Percentiles rank a stretch among this genome's conserved stretches.
Conservation (phyloP, 441 rosid genomes). For the Populus trichocarpa region DNA sequence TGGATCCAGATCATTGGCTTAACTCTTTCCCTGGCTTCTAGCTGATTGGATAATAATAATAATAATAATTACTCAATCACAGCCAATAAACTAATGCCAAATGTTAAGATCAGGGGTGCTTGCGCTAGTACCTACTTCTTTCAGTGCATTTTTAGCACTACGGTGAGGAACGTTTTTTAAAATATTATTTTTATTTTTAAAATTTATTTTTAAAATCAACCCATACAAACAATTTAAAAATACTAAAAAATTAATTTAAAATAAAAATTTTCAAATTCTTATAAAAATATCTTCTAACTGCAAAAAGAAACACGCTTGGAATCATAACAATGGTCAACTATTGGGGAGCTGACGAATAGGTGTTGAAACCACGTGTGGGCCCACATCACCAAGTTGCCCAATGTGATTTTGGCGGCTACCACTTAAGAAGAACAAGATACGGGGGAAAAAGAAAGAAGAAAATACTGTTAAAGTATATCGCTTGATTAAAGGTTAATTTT, state of each 20-base stretch:
- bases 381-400: conserved; percentile 11
- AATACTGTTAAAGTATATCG: background rate
- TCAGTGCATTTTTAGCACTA: too few relatives aligned
- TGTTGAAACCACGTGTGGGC: conserved; percentile 31
- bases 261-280: too few relatives aligned
- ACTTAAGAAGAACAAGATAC: background rate
- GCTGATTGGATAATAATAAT: background rate
- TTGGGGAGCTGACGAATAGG: conserved; percentile 50
- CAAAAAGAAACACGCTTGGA: too few relatives aligned
- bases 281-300: too few relatives aligned
- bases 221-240: too few relatives aligned
- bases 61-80: too few relatives aligned
- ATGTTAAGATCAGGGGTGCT: conserved; percentile 8
- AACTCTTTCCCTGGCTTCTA: background rate
- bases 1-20: background rate
- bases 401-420: conserved; percentile 17
- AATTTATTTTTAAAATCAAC: too few relatives aligned
- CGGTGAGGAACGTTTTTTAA: too few relatives aligned
- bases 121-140: conserved; percentile 17
- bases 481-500: background rate
- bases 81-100: conserved; percentile 5
- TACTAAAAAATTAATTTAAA: too few relatives aligned
- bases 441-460: background rate
- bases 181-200: too few relatives aligned
- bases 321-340: conserved; percentile 28